These are phyloP conservation scores for Cyclostephanos tholiformis DNA, from an alignment of 108 stramenopile genomes.

Conservation along the genomic window DNA sequence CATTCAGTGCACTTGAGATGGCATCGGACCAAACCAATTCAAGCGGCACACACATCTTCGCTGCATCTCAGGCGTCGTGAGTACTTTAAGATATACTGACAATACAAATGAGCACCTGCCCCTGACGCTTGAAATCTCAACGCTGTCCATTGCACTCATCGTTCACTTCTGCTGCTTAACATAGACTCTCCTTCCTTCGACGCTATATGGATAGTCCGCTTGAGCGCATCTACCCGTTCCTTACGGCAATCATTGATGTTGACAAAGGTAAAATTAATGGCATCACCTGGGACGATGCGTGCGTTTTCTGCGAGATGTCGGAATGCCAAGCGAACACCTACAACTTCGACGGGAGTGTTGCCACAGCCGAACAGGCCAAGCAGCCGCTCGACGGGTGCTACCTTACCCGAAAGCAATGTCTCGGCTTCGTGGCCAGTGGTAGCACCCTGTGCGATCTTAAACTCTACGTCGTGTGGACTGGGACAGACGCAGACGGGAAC, in stretches of 20 bases:
- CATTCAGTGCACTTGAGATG: constrained; percentile 22
- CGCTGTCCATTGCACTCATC: neutral
- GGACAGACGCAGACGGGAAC: constrained; percentile 77
- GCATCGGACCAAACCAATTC: constrained; percentile 10
- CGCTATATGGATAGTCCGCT: constrained; percentile 52
- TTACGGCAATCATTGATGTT: constrained; percentile 90
- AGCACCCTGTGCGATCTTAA: constrained; percentile 72
- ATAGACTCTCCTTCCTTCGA: constrained; percentile 59
- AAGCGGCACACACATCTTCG: constrained; percentile 35
- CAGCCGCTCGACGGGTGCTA: constrained; percentile 75
- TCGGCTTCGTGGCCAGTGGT: constrained; percentile 13
- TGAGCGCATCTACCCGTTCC: constrained; percentile 66
- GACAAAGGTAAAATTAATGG: constrained; percentile 76
- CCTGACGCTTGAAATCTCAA: too few relatives aligned
- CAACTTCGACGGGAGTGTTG: constrained; percentile 64
- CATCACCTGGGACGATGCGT: constrained; percentile 93
- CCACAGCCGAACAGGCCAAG: constrained; percentile 22
- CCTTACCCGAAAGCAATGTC: constrained; percentile 52
- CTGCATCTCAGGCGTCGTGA: constrained; percentile 40
- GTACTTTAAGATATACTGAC: neutral
- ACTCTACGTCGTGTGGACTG: constrained; percentile 91
- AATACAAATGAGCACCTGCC: neutral
- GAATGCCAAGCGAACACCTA: constrained; percentile 77
- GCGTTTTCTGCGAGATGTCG: constrained; percentile 71
- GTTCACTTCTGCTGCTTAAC: neutral